phyloP scores from a whole-genome alignment of 306 rosid genomes.

The Lotus japonicus region DNA sequence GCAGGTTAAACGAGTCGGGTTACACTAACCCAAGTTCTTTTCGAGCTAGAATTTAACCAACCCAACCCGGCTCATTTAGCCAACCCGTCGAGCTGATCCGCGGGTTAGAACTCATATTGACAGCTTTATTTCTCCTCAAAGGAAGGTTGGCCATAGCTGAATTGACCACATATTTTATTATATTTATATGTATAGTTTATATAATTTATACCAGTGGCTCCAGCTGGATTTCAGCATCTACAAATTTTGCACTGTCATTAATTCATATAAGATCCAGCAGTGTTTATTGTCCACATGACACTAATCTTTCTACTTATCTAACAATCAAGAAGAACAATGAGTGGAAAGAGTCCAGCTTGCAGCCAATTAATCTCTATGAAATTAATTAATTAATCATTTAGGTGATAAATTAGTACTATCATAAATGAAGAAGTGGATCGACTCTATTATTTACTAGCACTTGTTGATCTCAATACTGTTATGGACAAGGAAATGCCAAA shows the following conservation, averaged over 20 bases:
- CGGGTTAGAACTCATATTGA: too few species aligned
- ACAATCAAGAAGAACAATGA: background rate
- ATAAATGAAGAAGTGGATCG: background rate
- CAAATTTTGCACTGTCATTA: background rate
- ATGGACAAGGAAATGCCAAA: conserved; percentile 15
- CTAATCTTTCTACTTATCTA: background rate
- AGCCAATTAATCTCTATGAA: conserved; percentile 5
- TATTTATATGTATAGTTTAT: background rate
- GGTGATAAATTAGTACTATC: conserved; percentile 8
- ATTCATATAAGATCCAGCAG: background rate
- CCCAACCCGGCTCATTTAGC: too few species aligned
- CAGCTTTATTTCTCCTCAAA: background rate
- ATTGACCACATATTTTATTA: background rate
- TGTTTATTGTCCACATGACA: background rate
- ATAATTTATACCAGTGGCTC: background rate
- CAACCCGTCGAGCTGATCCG: too few species aligned
- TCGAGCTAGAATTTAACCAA: too few species aligned
- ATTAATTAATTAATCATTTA: background rate
- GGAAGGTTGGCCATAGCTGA: background rate
- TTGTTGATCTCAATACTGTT: background rate
- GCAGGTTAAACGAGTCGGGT: too few species aligned
- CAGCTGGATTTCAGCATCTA: conserved; percentile 7
- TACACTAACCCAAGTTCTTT: too few species aligned
- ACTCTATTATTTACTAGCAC: background rate
- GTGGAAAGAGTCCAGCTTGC: conserved; percentile 10